These are phyloP conservation scores for Boehmeria nivea DNA, from an alignment of 306 rosid genomes.

Conservation along the genomic window DNA sequence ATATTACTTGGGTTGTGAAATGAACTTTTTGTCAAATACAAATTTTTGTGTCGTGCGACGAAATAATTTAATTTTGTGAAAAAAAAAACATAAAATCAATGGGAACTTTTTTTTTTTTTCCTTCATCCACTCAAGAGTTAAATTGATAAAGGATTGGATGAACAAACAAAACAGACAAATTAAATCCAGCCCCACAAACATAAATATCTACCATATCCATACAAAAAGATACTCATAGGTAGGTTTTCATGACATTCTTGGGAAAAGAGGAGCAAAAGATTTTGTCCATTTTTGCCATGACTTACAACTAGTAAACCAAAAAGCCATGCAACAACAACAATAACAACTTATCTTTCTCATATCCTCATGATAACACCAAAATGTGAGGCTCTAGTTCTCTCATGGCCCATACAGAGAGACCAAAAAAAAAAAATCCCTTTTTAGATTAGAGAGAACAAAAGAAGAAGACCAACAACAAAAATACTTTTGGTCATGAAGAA, in stretches of 20 bases:
- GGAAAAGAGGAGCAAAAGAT: too few relatives aligned
- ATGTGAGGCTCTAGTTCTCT: conserved; percentile 38
- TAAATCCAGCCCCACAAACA: conserved; percentile 6
- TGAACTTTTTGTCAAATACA: too few relatives aligned
- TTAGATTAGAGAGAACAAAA: neutral
- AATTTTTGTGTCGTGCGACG: too few relatives aligned
- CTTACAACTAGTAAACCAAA: too few relatives aligned
- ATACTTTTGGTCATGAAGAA: conserved; percentile 44
- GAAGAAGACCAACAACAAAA: neutral
- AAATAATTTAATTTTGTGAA: too few relatives aligned
- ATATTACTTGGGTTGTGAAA: too few relatives aligned
- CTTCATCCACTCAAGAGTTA: too few relatives aligned
- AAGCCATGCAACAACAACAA: neutral
- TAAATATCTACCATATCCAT: neutral
- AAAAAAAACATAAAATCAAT: too few relatives aligned
- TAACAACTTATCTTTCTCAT: conserved; percentile 31
- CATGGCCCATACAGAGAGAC: conserved; percentile 34
- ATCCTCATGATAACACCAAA: neutral
- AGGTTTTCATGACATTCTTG: conserved; percentile 10
- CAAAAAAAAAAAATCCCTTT: neutral
- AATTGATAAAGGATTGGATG: too few relatives aligned
- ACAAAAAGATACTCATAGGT: neutral
- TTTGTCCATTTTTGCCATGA: too few relatives aligned
- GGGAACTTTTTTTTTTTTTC: too few relatives aligned
- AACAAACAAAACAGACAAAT: too few relatives aligned